Base-by-base conservation (phyloP, 768 basidiomycete genomes). In the Stropharia rugosoannulata region DNA sequence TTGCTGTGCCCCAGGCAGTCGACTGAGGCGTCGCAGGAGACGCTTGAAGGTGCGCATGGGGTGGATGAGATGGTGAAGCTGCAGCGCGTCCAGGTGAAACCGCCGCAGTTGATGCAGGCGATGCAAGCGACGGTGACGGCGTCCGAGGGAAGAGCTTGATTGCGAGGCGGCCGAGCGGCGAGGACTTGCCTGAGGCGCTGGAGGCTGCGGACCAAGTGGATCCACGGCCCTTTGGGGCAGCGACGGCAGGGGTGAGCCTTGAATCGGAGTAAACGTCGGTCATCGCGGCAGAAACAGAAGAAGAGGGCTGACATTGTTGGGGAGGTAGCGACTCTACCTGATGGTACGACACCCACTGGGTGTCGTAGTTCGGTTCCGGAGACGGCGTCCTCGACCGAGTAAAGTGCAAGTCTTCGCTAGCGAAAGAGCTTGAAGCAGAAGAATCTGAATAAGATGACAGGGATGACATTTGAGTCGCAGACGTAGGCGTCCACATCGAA, bases 91-190 rank as follows among this genome's bases (percentile, higher is more conserved):
- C 64, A 64, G 59, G 56, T 66, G 67, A 61, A 67, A 64, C 49
- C 58, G 68, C 54, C 66, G 73, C 38, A 67, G 64, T 47, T 65
- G 70, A 57, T 62, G 73, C 46, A 70, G 74, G 59, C 61, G 74
- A 56, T 59, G 71, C 47, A 68, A 72, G 60, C 63, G 75, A 58
- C 64, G 80, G 74, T 66, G 80, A 71, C 62, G 80, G 62, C 69
- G 80, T 59, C 72, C 80, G 64, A 74, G 80, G 70, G 80, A 81
- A 71, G 73, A 80, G 70, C 69, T 74, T 75, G 73, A 75, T 66
- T 46, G 73, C 71, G 74, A 78, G 73, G 62, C 75, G 68, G 57
- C 68, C 63, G 66, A 70, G 59, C 59, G 73, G 59, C 55, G 55
- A 56, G 16, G 55, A 48, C 42, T 22, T 53, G 54, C 27, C 9